Conservation (phyloP, 805 yeast species). For the Nakazawaea wyomingensis region DNA sequence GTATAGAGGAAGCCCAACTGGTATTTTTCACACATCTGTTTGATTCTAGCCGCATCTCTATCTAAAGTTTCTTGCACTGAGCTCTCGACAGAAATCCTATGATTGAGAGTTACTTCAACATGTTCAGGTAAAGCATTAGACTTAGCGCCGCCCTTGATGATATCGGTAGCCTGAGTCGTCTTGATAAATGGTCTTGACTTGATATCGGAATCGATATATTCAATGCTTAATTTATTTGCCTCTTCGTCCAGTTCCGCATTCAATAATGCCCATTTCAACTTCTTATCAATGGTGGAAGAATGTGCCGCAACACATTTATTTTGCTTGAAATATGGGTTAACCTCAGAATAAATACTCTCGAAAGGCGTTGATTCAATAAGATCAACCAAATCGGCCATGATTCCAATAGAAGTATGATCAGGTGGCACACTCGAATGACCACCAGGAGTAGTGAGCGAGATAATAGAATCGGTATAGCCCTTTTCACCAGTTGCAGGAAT, state of each 20-base stretch:
- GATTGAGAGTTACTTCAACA: conserved; percentile 47
- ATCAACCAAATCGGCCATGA: conserved; percentile 51
- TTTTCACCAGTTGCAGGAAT: conserved; percentile 58
- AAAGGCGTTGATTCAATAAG: conserved; percentile 53
- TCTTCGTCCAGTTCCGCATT: conserved; percentile 29
- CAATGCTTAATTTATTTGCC: conserved; percentile 31
- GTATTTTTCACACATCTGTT: conserved; percentile 39
- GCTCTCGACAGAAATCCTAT: conserved; percentile 56
- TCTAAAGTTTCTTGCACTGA: conserved; percentile 37
- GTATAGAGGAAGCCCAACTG: conserved; percentile 39
- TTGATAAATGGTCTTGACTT: conserved; percentile 36
- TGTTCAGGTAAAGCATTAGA: conserved; percentile 70
- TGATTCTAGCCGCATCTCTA: conserved; percentile 32
- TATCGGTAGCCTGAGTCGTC: conserved; percentile 63
- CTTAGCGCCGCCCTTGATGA: conserved; percentile 68
- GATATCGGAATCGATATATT: conserved; percentile 21
- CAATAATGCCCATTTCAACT: conserved; percentile 25
- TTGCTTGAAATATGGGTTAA: conserved; percentile 57
- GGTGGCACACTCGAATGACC: conserved; percentile 83
- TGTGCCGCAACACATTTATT: conserved; percentile 61
- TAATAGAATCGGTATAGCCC: conserved; percentile 40
- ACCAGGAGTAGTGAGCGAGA: conserved; percentile 59
- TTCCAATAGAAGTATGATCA: conserved; percentile 71
- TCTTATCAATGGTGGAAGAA: conserved; percentile 25
- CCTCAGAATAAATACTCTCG: conserved; percentile 37